A percentile compares a stretch with the other conserved stretches of the same genome.
These are phyloP conservation scores for Leccinum subgranulosum DNA, from an alignment of 768 basidiomycete genomes.

Conservation along the genomic window DNA sequence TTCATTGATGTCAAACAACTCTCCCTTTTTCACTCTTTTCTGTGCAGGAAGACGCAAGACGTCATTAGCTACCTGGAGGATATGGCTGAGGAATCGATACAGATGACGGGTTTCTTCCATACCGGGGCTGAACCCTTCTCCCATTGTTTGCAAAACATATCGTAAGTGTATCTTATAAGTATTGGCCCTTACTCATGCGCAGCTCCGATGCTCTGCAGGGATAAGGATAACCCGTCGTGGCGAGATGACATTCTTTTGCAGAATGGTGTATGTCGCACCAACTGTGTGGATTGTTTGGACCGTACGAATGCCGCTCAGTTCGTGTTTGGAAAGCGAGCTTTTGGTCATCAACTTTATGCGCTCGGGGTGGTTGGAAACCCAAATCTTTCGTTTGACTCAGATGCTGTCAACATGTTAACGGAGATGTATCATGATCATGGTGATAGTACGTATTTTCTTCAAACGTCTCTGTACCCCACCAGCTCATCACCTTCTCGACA, in stretches of 20 bases:
- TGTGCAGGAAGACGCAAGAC: conserved; percentile 82
- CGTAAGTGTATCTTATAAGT: conserved; percentile 25
- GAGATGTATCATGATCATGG: conserved; percentile 99
- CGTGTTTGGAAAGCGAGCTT: conserved; percentile 90
- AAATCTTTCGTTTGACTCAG: conserved; percentile 86
- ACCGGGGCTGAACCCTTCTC: conserved; percentile 84
- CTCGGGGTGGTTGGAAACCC: conserved; percentile 86
- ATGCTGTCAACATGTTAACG: conserved; percentile 94
- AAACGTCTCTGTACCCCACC: not conserved
- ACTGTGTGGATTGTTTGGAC: conserved; percentile 97
- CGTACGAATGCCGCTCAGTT: conserved; percentile 97
- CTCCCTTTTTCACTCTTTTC: not conserved
- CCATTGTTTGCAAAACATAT: conserved; percentile 51
- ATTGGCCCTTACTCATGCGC: not conserved
- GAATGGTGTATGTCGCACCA: conserved; percentile 88
- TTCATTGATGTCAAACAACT: not conserved
- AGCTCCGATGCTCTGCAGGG: conserved; percentile 17
- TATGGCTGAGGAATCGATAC: conserved; percentile 89
- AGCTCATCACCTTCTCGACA: conserved; percentile 27
- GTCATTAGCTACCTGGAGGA: conserved; percentile 95
- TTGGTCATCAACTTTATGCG: conserved; percentile 94
- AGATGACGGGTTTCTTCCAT: conserved; percentile 93
- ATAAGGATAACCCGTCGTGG: conserved; percentile 39
- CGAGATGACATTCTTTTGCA: conserved; percentile 75
- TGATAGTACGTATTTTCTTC: conserved; percentile 61